A percentile compares a stretch with the other conserved stretches of the same genome.
These are phyloP conservation scores for Knufia fluminis DNA, from an alignment of 2,329 filamentous ascomycete species.

Conservation along the genomic window DNA sequence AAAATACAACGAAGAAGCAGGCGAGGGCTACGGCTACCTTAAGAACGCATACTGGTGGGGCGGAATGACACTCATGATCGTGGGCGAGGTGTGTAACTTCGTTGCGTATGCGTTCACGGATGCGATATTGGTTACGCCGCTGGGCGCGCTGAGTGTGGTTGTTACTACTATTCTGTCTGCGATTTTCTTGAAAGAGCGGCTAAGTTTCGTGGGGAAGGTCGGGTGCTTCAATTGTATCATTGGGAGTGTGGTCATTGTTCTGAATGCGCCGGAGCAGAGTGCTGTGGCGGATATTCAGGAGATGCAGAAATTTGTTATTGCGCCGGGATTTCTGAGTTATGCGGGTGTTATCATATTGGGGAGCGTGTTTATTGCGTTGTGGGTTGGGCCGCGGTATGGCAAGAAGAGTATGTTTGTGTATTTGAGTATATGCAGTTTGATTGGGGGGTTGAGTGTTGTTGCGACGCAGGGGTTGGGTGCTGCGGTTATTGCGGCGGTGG, in stretches of 20 bases:
- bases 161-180: constrained; percentile 84
- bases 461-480: constrained; percentile 87
- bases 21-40: constrained; percentile 93
- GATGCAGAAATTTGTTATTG: constrained; percentile 79
- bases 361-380: constrained; percentile 63
- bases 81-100: constrained; percentile 95
- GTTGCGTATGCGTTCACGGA: constrained; percentile 95
- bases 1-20: constrained; percentile 92
- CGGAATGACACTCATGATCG: constrained; percentile 93
- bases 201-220: constrained; percentile 93
- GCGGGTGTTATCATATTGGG: constrained; percentile 73
- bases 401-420: constrained; percentile 98
- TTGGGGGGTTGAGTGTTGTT: constrained; percentile 89
- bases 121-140: constrained; percentile 85
- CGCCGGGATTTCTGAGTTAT: constrained; percentile 78
- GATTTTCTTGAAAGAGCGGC: constrained; percentile 88
- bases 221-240: constrained; percentile 93
- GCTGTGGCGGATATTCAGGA: constrained; percentile 81
- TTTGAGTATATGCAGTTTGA: constrained; percentile 87
- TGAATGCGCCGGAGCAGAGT: constrained; percentile 82
- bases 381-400: constrained; percentile 76
- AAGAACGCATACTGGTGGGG: constrained; percentile 93
- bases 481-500: constrained; percentile 78
- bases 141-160: constrained; percentile 86
- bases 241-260: constrained; percentile 83